A percentile compares a stretch with the other conserved stretches of the same genome.
phyloP scores from a whole-genome alignment of 441 rosid genomes.

The Pelargonium australe region DNA sequence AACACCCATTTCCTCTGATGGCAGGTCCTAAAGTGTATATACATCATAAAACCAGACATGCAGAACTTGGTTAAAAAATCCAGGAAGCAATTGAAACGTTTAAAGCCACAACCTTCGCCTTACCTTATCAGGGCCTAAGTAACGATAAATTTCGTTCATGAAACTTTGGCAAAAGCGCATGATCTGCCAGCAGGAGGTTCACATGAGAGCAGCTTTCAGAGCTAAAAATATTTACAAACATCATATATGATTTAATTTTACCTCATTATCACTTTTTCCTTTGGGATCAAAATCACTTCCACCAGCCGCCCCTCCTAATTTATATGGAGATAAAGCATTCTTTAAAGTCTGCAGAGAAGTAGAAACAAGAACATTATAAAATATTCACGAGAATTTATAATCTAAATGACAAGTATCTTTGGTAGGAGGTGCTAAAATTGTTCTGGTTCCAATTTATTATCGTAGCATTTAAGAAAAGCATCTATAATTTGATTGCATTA shows the following conservation, averaged over 20 bases:
- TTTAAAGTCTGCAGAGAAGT: slow-evolving; percentile 62
- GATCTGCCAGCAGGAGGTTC: slow-evolving; percentile 50
- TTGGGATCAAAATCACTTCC: slow-evolving; percentile 99
- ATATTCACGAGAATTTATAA: slow-evolving; percentile 10
- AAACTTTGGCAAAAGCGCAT: slow-evolving; percentile 99
- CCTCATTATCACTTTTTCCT: slow-evolving; percentile 98
- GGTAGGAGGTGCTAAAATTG: background rate
- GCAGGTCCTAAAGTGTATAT: slow-evolving; percentile 61
- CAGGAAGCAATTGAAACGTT: slow-evolving; percentile 8
- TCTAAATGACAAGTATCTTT: background rate
- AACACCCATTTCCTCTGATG: slow-evolving; percentile 98
- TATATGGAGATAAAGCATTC: slow-evolving; percentile 91
- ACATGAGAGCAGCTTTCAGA: slow-evolving; percentile 24
- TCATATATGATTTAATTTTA: slow-evolving; percentile 24
- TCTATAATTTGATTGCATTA: slow-evolving; percentile 5
- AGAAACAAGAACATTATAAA: slow-evolving; percentile 15
- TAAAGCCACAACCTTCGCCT: slow-evolving; percentile 16
- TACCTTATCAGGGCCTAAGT: slow-evolving; percentile 92
- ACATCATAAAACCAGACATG: slow-evolving; percentile 18
- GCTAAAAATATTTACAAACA: slow-evolving; percentile 21
- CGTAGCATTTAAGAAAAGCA: slow-evolving; percentile 13
- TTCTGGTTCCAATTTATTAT: slow-evolving; percentile 3
- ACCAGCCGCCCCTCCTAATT: slow-evolving; percentile 98
- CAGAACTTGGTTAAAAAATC: slow-evolving; percentile 6
- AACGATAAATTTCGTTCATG: slow-evolving; percentile 89